Percentiles rank a stretch among this genome's conserved stretches.
Evolutionary conservation across 768 basidiomycete species (phyloP).

Genomic region (Pleurotus ostreatus): DNA sequence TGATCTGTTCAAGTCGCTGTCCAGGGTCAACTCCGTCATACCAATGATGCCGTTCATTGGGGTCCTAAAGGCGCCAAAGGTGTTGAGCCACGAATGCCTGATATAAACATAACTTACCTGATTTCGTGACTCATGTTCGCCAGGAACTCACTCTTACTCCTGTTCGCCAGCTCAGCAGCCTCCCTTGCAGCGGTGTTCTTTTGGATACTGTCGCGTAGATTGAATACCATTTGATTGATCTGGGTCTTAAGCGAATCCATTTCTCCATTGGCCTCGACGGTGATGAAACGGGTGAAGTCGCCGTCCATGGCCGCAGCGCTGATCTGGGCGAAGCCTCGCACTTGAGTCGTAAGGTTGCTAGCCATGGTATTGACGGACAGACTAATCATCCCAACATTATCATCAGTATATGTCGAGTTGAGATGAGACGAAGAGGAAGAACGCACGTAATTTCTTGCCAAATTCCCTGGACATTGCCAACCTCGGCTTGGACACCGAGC

Average conservation of each 20-base stretch:
- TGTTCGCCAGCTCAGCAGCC: slow-evolving; percentile 96
- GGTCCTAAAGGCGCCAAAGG: slow-evolving; percentile 50
- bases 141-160: slow-evolving; percentile 95
- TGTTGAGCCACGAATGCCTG: background rate
- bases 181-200: slow-evolving; percentile 98
- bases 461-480: slow-evolving; percentile 94
- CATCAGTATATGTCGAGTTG: background rate
- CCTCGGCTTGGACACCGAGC: slow-evolving; percentile 94
- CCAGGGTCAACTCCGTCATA: slow-evolving; percentile 98
- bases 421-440: background rate
- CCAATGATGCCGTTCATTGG: slow-evolving; percentile 99
- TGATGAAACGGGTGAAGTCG: slow-evolving; percentile 98
- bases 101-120: slow-evolving; percentile 49
- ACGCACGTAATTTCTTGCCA: slow-evolving; percentile 98
- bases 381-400: slow-evolving; percentile 29
- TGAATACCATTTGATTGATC: slow-evolving; percentile 99
- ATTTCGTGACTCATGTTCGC: slow-evolving; percentile 99
- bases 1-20: slow-evolving; percentile 90
- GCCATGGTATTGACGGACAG: slow-evolving; percentile 99
- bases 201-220: slow-evolving; percentile 93
- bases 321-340: slow-evolving; percentile 98
- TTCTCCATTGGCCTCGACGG: slow-evolving; percentile 96
- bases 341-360: slow-evolving; percentile 93
- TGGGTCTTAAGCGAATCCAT: slow-evolving; percentile 99
- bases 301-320: slow-evolving; percentile 98